Evolutionary conservation across 1,139 yeast genomes (phyloP), one percentile per base, ranked within the genome.

Genomic region (Eremothecium gossypii): DNA sequence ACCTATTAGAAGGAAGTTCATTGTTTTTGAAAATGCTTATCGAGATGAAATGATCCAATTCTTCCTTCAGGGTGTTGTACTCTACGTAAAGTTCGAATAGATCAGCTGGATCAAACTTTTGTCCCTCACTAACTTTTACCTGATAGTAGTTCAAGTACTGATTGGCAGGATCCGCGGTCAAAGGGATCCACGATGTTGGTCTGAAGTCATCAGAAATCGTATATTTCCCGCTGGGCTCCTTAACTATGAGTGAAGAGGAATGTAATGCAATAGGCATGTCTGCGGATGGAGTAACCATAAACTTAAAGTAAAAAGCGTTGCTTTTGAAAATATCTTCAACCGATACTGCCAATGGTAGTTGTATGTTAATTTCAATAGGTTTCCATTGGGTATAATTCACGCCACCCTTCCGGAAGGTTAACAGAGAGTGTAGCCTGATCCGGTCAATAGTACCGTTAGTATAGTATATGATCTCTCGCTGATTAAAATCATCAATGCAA

Each of bases 261-360:
- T 39, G 30, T 23, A 32, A 23, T 20, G 26, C 23, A 8, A 11
- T n/a, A n/a, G 37, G 29, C 11, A 20, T 8, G 10, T 53, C 52
- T 2, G 49, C 41, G 0, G 60, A 55, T 8, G 61, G 47, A 33
- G 49, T 56, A 6, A 60, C 40, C n/a, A 55, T 41, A 39, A 60
- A 60, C 38, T 58, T 58, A 43, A 58, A 60, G 38, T 48, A 53
- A 33, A 59, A 56, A 2, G 45, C 33, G 29, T 54, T 55, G 26
- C 43, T 50, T 36, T 55, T 55, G 42, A 53, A 55, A 17, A 59
- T 56, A 36, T 60, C 63, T 40, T 59, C 63, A 3, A 59, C 62
- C 4, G 63, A 55, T 8, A 60, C 62, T 6, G 60, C 55, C 1
- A 60, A 38, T 7, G 62, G 61, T 10, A 59, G 45, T 38, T 46